Conservation (phyloP, 371 early-diverging fungal species). For the Scutellospora calospora region DNA sequence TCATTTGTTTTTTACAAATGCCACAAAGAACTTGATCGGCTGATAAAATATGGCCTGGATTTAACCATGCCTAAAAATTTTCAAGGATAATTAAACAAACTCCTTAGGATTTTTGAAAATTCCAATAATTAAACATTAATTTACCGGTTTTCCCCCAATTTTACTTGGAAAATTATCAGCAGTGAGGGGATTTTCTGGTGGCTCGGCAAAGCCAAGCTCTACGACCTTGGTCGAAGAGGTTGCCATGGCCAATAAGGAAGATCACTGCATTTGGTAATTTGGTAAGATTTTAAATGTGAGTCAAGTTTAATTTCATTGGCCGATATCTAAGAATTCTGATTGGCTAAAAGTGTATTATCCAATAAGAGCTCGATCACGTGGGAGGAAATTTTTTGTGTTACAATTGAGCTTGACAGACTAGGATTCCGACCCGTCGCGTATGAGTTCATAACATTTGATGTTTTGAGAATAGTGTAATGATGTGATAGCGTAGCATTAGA, state of each 20-base stretch:
- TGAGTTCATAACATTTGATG: too few species aligned
- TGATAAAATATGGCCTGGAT: slow-evolving; percentile 73
- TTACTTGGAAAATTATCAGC: slow-evolving; percentile 83
- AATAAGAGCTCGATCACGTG: too few species aligned
- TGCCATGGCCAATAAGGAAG: slow-evolving; percentile 11
- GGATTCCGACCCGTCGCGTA: too few species aligned
- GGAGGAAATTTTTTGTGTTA: too few species aligned
- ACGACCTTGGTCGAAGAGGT: slow-evolving; percentile 47
- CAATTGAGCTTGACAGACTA: too few species aligned
- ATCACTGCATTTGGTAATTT: too few species aligned
- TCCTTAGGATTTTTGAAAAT: background rate
- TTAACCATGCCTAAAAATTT: slow-evolving; percentile 79
- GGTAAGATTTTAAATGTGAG: too few species aligned
- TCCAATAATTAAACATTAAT: slow-evolving; percentile 38
- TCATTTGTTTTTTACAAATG: slow-evolving; percentile 83
- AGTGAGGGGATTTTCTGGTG: slow-evolving; percentile 67
- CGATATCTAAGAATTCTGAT: too few species aligned
- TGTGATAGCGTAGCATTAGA: too few species aligned
- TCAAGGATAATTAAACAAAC: background rate
- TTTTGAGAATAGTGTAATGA: too few species aligned
- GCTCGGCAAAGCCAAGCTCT: slow-evolving; percentile 83
- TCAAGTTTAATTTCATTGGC: too few species aligned
- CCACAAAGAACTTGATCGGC: slow-evolving; percentile 75
- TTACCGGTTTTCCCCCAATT: slow-evolving; percentile 89
- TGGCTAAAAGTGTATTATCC: too few species aligned